phyloP scores from a whole-genome alignment of 306 rosid species.

The Medicago arabica region DNA sequence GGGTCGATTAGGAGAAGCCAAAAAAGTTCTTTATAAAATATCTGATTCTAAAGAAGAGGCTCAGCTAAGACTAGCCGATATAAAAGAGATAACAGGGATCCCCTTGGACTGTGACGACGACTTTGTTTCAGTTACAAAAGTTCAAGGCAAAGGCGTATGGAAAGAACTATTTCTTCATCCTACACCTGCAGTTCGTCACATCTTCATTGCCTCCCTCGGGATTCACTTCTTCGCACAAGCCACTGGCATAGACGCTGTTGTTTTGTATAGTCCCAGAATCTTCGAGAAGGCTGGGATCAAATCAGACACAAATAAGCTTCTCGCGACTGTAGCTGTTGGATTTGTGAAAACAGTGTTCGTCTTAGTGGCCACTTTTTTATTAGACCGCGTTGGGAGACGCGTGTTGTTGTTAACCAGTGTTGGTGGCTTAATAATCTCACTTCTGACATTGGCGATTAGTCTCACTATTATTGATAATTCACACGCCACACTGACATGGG shows the following conservation, averaged over 20 bases:
- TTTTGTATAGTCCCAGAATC: constrained; percentile 74
- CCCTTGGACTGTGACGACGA: constrained; percentile 60
- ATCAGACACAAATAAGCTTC: constrained; percentile 35
- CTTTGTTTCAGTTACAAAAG: constrained; percentile 51
- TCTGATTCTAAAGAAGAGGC: constrained; percentile 69
- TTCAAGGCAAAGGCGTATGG: constrained; percentile 69
- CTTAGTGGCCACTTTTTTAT: constrained; percentile 66
- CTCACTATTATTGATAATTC: constrained; percentile 44
- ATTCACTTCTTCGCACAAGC: constrained; percentile 80
- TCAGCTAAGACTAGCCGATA: constrained; percentile 55
- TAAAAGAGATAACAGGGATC: constrained; percentile 64
- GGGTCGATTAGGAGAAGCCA: constrained; percentile 72
- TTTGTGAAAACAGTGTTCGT: constrained; percentile 59
- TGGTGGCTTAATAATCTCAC: constrained; percentile 56
- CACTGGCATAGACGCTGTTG: constrained; percentile 79
- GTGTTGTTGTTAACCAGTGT: constrained; percentile 64
- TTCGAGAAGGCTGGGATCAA: constrained; percentile 71
- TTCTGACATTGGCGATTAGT: constrained; percentile 43
- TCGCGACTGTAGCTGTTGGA: constrained; percentile 77
- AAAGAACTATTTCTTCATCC: constrained; percentile 63
- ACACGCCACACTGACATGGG: constrained; percentile 43
- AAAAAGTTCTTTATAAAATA: constrained; percentile 58
- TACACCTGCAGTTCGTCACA: constrained; percentile 63
- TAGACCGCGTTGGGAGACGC: constrained; percentile 72
- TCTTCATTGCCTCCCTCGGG: constrained; percentile 61